Evolutionary conservation across 768 basidiomycete genomes (phyloP), one percentile per base, ranked within the genome.

Genomic region (Cyclocybe aegerita): DNA sequence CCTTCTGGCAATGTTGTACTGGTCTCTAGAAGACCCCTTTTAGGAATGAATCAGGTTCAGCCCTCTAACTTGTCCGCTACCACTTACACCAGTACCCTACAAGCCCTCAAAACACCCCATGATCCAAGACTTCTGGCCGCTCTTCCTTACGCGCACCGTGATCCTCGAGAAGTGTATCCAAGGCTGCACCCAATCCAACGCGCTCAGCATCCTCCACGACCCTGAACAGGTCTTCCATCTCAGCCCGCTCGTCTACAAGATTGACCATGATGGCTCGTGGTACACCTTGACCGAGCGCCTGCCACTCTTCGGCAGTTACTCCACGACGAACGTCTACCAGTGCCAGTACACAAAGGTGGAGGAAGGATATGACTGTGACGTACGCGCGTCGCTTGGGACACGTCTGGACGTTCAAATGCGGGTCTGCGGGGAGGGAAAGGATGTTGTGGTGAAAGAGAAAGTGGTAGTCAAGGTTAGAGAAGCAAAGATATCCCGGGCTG

Each of bases 131-230:
- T 62, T 70, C 57, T 72, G 67, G 67, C 62, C 62, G 12, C 57
- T 76, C 50, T 65, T 65, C 46, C 51, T 60, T 15, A 64, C 63
- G 33, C 66, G 65, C 35, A 55, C 62, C 16, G 49, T 67, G 4
- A 33, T 50, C 16, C 46, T 63, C 9, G 56, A 51, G 12, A 70
- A 63, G 52, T 58, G 33, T 4, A 53, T 71, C 9, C 55, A 60
- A 4, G 57, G 65, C 0, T 45, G 60, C 9, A 54, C 23, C 4
- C 23, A 41, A 9, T 48, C 57, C 1, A 40, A 54, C 3, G 60
- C 68, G 7, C 52, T 73, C 8, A 39, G 42, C 7, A 35, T 72
- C 14, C 56, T 75, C 10, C 72, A 71, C 33, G 65, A 75, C 48
- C 68, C 69, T 2, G 46, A 53, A 3, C 52, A 54, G 4, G 50